phyloP scores from a whole-genome alignment of 2,329 filamentous ascomycete species.

The Pseudogymnoascus verrucosus region DNA sequence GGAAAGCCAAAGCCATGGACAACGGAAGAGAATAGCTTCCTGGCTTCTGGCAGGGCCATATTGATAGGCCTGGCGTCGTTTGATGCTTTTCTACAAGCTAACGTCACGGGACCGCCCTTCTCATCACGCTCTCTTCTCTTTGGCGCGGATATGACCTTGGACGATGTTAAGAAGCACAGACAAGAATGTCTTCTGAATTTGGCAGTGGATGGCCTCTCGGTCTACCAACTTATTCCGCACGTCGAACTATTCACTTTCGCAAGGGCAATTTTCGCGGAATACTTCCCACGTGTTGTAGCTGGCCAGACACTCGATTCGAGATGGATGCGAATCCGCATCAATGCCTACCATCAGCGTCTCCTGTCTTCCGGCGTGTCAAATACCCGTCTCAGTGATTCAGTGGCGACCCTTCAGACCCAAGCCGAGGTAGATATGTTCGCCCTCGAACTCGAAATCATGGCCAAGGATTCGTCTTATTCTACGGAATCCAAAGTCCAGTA shows the following conservation, averaged over 20 bases:
- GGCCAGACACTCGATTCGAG: conserved; percentile 20
- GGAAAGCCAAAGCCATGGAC: not conserved
- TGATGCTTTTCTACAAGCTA: conserved; percentile 74
- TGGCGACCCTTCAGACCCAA: conserved; percentile 48
- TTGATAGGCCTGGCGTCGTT: conserved; percentile 58
- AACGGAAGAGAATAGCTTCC: conserved; percentile 12
- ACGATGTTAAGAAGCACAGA: conserved; percentile 34
- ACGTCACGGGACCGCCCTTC: conserved; percentile 81
- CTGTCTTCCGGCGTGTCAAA: conserved; percentile 31
- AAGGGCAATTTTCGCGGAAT: conserved; percentile 37
- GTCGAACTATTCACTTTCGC: conserved; percentile 79
- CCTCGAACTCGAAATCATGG: conserved; percentile 37
- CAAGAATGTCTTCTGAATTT: conserved; percentile 60
- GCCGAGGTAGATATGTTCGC: conserved; percentile 52
- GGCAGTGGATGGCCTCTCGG: conserved; percentile 74
- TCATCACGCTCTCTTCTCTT: conserved; percentile 25
- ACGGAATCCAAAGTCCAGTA: conserved; percentile 57
- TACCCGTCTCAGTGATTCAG: conserved; percentile 42
- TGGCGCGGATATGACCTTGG: conserved; percentile 28
- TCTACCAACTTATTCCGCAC: conserved; percentile 75
- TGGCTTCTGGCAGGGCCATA: conserved; percentile 18
- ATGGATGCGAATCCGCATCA: conserved; percentile 55
- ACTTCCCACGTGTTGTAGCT: conserved; percentile 23
- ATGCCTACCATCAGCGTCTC: conserved; percentile 64
- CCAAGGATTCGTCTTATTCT: conserved; percentile 30